Evolutionary conservation across 257 asterid species (phyloP).

Genomic region (Solanum arcanum): DNA sequence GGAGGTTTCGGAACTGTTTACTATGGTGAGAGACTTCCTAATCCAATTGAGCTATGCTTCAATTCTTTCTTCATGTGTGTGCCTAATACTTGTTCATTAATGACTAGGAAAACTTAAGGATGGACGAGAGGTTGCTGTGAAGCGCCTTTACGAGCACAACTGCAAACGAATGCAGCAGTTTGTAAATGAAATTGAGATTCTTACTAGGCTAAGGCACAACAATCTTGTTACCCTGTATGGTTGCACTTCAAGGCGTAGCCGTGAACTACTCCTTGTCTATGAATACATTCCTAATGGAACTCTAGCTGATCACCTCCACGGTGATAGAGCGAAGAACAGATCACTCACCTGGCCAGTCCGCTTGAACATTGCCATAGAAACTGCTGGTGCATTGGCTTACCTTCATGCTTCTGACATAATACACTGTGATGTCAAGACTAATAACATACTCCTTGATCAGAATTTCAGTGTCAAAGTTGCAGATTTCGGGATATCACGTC

Average conservation of each 20-base stretch:
- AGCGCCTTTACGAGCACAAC: constrained; percentile 1
- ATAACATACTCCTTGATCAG: background rate
- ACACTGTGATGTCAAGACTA: constrained; percentile 2
- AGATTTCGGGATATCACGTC: constrained; percentile 2
- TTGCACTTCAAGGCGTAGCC: background rate
- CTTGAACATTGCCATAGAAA: constrained; percentile 1
- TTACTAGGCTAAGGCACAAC: background rate
- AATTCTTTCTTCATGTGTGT: background rate
- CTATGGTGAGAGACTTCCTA: background rate
- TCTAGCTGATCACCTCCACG: background rate
- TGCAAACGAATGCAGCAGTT: background rate
- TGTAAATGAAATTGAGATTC: background rate
- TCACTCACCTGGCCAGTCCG: background rate
- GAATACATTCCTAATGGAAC: background rate
- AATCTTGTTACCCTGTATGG: constrained; percentile 1
- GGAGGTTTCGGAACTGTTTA: constrained; percentile 5
- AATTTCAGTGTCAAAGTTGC: background rate
- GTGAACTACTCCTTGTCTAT: constrained; percentile 2
- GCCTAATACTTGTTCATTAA: background rate
- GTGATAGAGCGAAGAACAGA: background rate
- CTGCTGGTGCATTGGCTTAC: background rate
- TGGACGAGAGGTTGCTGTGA: background rate
- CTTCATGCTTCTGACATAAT: background rate
- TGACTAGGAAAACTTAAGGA: background rate
- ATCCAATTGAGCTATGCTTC: background rate